Percentiles rank a stretch among this genome's conserved stretches.
These are phyloP conservation scores for Primulina eburnea DNA, from an alignment of 257 asterid species.

Conservation along the genomic window DNA sequence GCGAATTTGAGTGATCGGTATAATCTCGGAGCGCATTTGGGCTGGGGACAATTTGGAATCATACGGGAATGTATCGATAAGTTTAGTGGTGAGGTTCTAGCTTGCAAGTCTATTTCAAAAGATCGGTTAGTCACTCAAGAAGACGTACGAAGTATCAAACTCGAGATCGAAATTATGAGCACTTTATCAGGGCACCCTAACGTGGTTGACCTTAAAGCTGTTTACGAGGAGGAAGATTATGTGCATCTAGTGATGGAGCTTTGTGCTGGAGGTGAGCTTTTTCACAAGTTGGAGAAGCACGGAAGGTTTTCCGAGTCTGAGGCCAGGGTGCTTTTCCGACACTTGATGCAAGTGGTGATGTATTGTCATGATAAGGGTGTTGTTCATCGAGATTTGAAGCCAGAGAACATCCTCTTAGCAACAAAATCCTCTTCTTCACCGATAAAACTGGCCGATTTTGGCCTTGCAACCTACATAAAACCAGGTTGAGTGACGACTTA, in stretches of 20 bases:
- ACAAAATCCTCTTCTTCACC: slow-evolving; percentile 67
- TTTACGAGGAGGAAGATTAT: slow-evolving; percentile 69
- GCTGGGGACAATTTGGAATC: slow-evolving; percentile 80
- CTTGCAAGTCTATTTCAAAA: slow-evolving; percentile 83
- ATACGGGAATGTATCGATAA: slow-evolving; percentile 65
- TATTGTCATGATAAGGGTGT: slow-evolving; percentile 78
- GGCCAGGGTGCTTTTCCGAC: slow-evolving; percentile 54
- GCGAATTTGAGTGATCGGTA: slow-evolving; percentile 47
- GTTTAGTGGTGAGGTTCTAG: slow-evolving; percentile 62
- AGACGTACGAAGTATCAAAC: slow-evolving; percentile 71
- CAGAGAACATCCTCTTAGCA: slow-evolving; percentile 71
- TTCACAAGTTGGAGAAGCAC: slow-evolving; percentile 66
- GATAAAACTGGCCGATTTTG: slow-evolving; percentile 76
- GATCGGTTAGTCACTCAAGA: slow-evolving; percentile 66
- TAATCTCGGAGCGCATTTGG: slow-evolving; percentile 63
- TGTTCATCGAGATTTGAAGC: slow-evolving; percentile 78
- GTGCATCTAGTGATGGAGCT: slow-evolving; percentile 91
- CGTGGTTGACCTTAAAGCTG: slow-evolving; percentile 73
- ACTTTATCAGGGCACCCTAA: slow-evolving; percentile 79
- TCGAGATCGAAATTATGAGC: slow-evolving; percentile 79
- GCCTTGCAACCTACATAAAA: slow-evolving; percentile 71
- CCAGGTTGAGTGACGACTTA: slow-evolving; percentile 35
- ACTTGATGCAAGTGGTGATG: slow-evolving; percentile 65
- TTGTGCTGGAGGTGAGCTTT: slow-evolving; percentile 89
- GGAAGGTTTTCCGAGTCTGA: slow-evolving; percentile 71